Percentiles rank a stretch among this genome's conserved stretches.
Conservation (phyloP, 2,329 filamentous ascomycete species). For the Neonectria magnoliae region DNA sequence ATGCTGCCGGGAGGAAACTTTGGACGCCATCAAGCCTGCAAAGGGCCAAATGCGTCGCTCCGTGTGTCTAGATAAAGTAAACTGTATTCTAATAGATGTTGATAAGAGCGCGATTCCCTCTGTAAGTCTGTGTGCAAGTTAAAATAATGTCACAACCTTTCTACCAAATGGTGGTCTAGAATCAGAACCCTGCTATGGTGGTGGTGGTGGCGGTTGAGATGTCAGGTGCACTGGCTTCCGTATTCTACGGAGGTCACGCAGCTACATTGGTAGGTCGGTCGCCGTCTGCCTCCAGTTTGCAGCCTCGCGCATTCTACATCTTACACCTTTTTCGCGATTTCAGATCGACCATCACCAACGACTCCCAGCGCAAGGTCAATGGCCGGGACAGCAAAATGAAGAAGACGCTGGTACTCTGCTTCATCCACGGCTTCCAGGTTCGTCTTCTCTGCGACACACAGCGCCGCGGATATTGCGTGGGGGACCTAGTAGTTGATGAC, state of each 20-base stretch:
- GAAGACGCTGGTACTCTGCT: constrained; percentile 83
- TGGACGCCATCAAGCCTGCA: constrained; percentile 32
- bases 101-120: constrained; percentile 31
- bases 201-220: neutral
- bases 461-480: constrained; percentile 8
- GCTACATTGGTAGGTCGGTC: neutral
- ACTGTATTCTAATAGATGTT: constrained; percentile 57
- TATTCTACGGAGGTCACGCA: constrained; percentile 5
- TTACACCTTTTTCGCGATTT: neutral
- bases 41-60: constrained; percentile 33
- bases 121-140: neutral
- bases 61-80: constrained; percentile 47
- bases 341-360: constrained; percentile 6
- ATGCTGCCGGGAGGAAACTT: constrained; percentile 18
- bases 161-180: neutral
- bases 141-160: neutral
- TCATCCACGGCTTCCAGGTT: constrained; percentile 90
- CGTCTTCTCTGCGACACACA: constrained; percentile 17
- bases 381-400: constrained; percentile 54
- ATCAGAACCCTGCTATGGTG: neutral
- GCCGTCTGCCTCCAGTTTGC: neutral
- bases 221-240: constrained; percentile 12
- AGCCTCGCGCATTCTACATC: constrained; percentile 11
- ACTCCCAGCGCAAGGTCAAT: constrained; percentile 14
- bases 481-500: neutral